Conservation (phyloP, 2,329 filamentous ascomycete genomes). For the Pseudodiploospora longispora region DNA sequence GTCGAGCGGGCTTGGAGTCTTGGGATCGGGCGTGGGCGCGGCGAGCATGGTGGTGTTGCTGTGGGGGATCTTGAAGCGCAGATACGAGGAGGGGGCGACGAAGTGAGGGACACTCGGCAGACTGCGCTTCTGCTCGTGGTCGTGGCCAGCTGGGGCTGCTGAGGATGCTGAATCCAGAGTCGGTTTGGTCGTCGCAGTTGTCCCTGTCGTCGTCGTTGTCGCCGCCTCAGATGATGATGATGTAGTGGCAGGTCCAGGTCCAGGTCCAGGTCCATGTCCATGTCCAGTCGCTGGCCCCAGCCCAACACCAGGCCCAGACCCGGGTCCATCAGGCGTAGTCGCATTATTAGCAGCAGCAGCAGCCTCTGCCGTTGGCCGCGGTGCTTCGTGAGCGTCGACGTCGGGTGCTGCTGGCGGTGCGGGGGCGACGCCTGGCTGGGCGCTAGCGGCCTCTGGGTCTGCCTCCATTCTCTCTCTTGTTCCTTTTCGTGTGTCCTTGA, state of each 20-base stretch:
- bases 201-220: constrained; percentile 4
- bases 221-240: background rate
- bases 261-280: background rate
- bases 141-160: constrained; percentile 4
- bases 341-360: no score
- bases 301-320: background rate
- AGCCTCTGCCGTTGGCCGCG: no score
- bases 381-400: no score
- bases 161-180: constrained; percentile 1
- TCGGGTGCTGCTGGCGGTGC: constrained; percentile 2
- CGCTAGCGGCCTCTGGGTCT: constrained; percentile 13
- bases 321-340: background rate
- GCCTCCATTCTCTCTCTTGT: constrained; percentile 16
- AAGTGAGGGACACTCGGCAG: constrained; percentile 39
- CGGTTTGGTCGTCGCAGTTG: constrained; percentile 9
- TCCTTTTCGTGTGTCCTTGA: no score
- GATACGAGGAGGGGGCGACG: constrained; percentile 53
- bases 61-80: constrained; percentile 32
- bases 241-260: background rate
- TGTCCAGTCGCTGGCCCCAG: background rate
- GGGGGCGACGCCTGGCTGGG: constrained; percentile 6
- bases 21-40: constrained; percentile 12
- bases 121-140: constrained; percentile 5
- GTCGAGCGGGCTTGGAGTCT: constrained; percentile 51
- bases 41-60: constrained; percentile 27